These are phyloP conservation scores for Eryngium alpinum DNA, from an alignment of 140 eudicot species.

Conservation along the genomic window DNA sequence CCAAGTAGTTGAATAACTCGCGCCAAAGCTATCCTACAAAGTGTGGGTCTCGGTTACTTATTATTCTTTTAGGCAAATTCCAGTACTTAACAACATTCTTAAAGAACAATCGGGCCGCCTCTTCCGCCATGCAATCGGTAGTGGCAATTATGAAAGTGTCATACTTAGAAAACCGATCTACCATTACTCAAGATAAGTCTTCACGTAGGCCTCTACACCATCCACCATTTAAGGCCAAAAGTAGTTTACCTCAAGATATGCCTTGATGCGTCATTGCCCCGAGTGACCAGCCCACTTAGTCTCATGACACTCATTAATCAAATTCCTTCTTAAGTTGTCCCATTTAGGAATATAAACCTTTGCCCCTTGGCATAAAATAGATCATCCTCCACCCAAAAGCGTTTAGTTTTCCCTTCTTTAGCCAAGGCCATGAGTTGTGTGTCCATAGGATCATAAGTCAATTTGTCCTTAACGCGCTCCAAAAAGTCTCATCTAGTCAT, in stretches of 20 bases:
- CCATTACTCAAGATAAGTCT: background rate
- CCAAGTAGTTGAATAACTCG: background rate
- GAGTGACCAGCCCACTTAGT: conserved; percentile 13
- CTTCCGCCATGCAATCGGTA: conserved; percentile 2
- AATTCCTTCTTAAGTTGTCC: background rate
- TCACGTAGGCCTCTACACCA: background rate
- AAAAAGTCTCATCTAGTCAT: background rate
- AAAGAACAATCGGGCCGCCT: conserved; percentile 7
- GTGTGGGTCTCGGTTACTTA: conserved; percentile 14
- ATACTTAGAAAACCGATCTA: conserved; percentile 22
- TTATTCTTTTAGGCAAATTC: conserved; percentile 12
- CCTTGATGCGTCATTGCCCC: background rate
- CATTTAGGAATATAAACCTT: background rate
- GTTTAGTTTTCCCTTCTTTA: background rate
- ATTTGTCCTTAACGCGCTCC: background rate
- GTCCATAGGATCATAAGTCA: background rate
- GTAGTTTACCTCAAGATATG: background rate
- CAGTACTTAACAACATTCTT: conserved; percentile 22
- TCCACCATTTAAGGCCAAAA: conserved; percentile 13
- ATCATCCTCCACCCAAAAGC: background rate
- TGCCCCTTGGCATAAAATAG: background rate
- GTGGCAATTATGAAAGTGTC: conserved; percentile 2
- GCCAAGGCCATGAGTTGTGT: background rate
- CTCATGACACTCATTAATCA: conserved; percentile 2
- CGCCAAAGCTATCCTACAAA: background rate